A percentile compares a stretch with the other conserved stretches of the same genome.
Conservation (phyloP, 306 rosid genomes). For the Prunus salicina region DNA sequence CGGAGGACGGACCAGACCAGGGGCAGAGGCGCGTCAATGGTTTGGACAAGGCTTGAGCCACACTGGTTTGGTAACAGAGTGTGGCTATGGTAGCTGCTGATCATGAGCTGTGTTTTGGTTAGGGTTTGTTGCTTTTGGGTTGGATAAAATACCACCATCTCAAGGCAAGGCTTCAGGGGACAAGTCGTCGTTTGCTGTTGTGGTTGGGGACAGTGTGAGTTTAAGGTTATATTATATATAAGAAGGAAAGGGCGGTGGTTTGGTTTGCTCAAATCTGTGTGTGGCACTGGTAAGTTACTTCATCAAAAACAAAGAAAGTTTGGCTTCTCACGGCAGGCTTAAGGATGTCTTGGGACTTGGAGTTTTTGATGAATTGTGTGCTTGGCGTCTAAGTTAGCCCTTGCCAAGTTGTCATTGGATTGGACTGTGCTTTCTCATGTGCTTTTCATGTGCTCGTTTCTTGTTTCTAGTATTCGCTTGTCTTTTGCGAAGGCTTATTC, state of each 20-base stretch:
- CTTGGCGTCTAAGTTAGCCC: background rate
- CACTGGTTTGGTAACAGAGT: slow-evolving; percentile 46
- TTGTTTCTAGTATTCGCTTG: background rate
- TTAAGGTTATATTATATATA: background rate
- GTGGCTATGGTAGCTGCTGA: slow-evolving; percentile 31
- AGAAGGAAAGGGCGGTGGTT: background rate
- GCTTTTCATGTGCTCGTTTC: background rate
- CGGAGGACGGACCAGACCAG: slow-evolving; percentile 61
- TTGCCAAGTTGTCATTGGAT: background rate
- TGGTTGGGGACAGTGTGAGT: background rate
- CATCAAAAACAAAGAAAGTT: background rate
- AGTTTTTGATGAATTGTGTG: background rate
- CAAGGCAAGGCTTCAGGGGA: background rate
- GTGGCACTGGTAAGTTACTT: background rate
- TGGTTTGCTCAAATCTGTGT: background rate
- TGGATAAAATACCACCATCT: background rate
- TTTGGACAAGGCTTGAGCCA: slow-evolving; percentile 43
- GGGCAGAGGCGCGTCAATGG: slow-evolving; percentile 50
- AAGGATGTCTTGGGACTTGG: background rate
- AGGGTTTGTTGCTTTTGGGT: background rate
- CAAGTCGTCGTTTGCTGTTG: background rate
- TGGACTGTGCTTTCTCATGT: background rate
- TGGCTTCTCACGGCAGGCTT: background rate
- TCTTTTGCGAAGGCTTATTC: background rate
- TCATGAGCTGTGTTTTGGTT: slow-evolving; percentile 19